Evolutionary conservation across 2,329 filamentous ascomycete genomes (phyloP).

Genomic region (Plenodomus lindquistii): DNA sequence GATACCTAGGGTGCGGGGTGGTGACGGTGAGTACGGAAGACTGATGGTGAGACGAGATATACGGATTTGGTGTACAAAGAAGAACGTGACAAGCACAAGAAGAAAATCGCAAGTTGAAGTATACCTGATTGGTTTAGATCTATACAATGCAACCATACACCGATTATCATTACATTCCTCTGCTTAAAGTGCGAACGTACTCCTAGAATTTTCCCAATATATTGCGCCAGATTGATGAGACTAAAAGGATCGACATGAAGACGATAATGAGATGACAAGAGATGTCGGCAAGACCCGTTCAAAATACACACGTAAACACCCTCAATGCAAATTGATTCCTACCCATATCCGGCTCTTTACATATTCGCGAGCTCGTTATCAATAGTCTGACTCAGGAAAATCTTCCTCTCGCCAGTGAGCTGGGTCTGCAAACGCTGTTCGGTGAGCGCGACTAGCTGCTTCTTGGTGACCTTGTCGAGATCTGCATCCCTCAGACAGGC

Average conservation of each 20-base stretch:
- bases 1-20: too few species aligned
- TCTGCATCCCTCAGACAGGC: constrained; percentile 84
- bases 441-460: constrained; percentile 82
- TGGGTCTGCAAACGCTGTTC: constrained; percentile 93
- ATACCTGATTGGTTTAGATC: neutral
- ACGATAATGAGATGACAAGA: constrained; percentile 3
- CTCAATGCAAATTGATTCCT: constrained; percentile 21
- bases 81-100: too few species aligned
- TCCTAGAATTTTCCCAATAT: constrained; percentile 7
- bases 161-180: constrained; percentile 6
- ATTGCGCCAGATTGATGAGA: constrained; percentile 7
- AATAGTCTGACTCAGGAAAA: constrained; percentile 91
- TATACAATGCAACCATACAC: neutral
- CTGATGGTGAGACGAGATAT: too few species aligned
- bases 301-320: constrained; percentile 7
- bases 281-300: neutral
- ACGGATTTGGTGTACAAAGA: too few species aligned
- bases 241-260: constrained; percentile 3
- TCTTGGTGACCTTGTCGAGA: constrained; percentile 97
- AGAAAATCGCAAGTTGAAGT: too few species aligned
- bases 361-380: constrained; percentile 92
- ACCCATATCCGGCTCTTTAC: constrained; percentile 57
- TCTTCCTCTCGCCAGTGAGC: constrained; percentile 79
- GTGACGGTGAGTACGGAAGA: too few species aligned
- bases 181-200: constrained; percentile 6